A percentile compares a stretch with the other conserved stretches of the same genome.
These are phyloP conservation scores for Penicillium sp. DNA, from an alignment of 2,329 filamentous ascomycete genomes.

Conservation along the genomic window DNA sequence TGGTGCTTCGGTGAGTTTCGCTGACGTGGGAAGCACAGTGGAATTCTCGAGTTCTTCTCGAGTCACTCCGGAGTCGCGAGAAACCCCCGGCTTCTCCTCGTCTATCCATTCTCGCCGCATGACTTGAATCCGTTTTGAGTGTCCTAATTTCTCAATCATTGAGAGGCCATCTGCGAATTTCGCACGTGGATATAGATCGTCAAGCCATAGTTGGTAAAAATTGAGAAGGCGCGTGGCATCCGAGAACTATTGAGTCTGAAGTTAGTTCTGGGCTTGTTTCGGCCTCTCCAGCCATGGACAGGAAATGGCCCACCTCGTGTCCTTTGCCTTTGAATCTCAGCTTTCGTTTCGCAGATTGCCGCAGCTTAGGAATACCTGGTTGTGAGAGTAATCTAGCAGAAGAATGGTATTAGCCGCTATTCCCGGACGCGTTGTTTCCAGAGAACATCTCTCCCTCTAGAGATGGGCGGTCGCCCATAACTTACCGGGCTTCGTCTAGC, in stretches of 20 bases:
- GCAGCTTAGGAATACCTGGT: conserved; percentile 79
- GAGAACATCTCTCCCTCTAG: neutral
- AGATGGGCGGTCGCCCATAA: neutral
- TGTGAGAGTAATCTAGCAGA: conserved; percentile 71
- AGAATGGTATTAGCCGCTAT: neutral
- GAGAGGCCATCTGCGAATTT: conserved; percentile 85
- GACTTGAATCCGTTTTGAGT: conserved; percentile 74
- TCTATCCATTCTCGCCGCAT: conserved; percentile 83
- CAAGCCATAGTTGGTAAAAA: conserved; percentile 95
- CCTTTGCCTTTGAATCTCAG: conserved; percentile 89
- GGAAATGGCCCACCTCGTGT: conserved; percentile 66
- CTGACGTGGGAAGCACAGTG: conserved; percentile 3
- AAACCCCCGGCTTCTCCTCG: conserved; percentile 53
- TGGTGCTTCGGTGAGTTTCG: neutral
- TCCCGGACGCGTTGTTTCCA: neutral
- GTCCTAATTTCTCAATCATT: conserved; percentile 92
- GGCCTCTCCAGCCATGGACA: neutral
- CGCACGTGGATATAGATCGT: conserved; percentile 91
- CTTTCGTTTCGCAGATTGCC: conserved; percentile 66
- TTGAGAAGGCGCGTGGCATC: conserved; percentile 80
- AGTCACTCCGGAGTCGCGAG: neutral
- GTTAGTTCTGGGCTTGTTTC: conserved; percentile 8
- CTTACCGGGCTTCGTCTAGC: conserved; percentile 75
- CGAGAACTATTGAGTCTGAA: conserved; percentile 63
- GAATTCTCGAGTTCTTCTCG: conserved; percentile 1